Percentiles rank a stretch among this genome's conserved stretches.
phyloP scores from a whole-genome alignment of 345 rosid genomes.

The Gossypium sturtianum region DNA sequence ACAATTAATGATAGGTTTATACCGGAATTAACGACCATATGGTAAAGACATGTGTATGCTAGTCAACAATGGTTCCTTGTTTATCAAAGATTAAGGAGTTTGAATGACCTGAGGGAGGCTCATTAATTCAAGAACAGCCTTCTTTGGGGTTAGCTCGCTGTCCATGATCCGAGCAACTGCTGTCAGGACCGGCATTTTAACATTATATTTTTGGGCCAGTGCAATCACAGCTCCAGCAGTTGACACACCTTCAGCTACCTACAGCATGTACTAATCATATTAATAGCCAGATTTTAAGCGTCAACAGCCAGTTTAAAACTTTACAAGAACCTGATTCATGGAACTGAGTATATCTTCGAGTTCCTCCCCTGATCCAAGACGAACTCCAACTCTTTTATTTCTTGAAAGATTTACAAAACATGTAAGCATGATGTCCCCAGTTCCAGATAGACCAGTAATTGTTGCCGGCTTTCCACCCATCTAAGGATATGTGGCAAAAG shows the following conservation, averaged over 20 bases:
- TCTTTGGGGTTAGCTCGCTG: conserved; percentile 74
- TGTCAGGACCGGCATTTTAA: conserved; percentile 85
- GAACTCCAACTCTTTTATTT: conserved; percentile 82
- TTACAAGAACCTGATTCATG: conserved; percentile 71
- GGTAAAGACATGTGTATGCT: conserved; percentile 3
- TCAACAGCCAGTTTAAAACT: background rate
- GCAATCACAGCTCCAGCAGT: conserved; percentile 96
- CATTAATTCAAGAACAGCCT: conserved; percentile 82
- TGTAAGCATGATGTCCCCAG: conserved; percentile 94
- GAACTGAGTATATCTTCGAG: conserved; percentile 71
- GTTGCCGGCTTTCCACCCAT: conserved; percentile 95
- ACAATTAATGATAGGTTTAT: too few species aligned
- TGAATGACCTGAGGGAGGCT: conserved; percentile 69
- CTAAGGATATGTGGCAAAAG: conserved; percentile 30
- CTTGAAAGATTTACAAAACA: conserved; percentile 93
- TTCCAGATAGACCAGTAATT: conserved; percentile 86
- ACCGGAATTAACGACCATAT: background rate
- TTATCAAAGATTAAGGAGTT: background rate
- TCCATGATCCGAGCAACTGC: conserved; percentile 91
- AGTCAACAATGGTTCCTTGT: background rate
- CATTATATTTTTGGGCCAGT: conserved; percentile 89
- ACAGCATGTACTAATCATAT: background rate
- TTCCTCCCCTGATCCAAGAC: conserved; percentile 89
- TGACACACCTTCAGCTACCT: conserved; percentile 96
- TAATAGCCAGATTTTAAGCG: conserved; percentile 9